Evolutionary conservation across 2,329 filamentous ascomycete genomes (phyloP), one percentile per base, ranked within the genome.

Genomic region (Ophiocordyceps camponoti-floridani): DNA sequence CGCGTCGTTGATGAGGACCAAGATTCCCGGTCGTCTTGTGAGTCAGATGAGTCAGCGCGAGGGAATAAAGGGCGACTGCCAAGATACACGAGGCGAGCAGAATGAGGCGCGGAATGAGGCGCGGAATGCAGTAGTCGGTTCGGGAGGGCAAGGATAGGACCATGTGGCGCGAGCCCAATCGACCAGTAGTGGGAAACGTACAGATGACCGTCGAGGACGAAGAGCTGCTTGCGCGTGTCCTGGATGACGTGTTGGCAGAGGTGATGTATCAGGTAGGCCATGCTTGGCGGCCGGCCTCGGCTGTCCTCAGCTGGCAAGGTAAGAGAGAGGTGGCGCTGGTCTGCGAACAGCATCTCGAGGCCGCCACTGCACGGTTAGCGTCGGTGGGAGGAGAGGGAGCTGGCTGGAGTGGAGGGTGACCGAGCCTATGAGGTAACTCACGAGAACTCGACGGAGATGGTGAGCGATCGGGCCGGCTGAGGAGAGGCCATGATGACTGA

Each of bases 1-100:
- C 26, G 87, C 85, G 54, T 98, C 91, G 59, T 98, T 98, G 62
- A 98, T 94, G 46, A 98, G 72, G 27, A 95, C 89, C 40, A 98
- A 75, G 60, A 98, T 94, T 3, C 91, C 91, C 5, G 91, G 91
- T 44, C 91, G 87, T 48, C 89, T 96, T 35, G 13, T 14, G 13
- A 12, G 31, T 35, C 31, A n/a, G 31, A 35, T n/a, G n/a, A n/a
- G n/a, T n/a, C n/a, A n/a, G n/a, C n/a, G n/a, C n/a, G n/a, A n/a
- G n/a, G n/a, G n/a, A n/a, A n/a, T n/a, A n/a, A n/a, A n/a, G n/a
- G n/a, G n/a, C n/a, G n/a, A n/a, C n/a, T n/a, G n/a, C n/a, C n/a
- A n/a, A n/a, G n/a, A n/a, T n/a, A n/a, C n/a, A n/a, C n/a, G n/a
- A 35, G n/a, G 31, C 13, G 13, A 35, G 31, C 5, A 12, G 31